phyloP scores from a whole-genome alignment of 371 early-diverging fungal species.

The Haplosporangium sp. region DNA sequence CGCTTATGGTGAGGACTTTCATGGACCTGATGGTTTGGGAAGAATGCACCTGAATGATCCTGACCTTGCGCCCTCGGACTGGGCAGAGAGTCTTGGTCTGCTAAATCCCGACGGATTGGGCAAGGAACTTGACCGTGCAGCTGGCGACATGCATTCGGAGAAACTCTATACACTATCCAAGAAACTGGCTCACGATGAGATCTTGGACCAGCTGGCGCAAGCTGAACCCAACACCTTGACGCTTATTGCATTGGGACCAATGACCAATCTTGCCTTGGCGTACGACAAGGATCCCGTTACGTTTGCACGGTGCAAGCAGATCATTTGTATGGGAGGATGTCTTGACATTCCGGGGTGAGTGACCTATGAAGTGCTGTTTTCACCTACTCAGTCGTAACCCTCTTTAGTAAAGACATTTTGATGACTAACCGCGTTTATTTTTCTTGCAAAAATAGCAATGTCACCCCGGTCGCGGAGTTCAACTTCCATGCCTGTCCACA shows the following conservation, averaged over 20 bases:
- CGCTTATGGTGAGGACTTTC: constrained; percentile 59
- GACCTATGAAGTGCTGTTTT: neutral
- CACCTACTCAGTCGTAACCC: too few species aligned
- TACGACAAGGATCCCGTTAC: constrained; percentile 60
- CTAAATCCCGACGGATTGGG: constrained; percentile 42
- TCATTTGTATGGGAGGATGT: constrained; percentile 65
- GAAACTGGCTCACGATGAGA: constrained; percentile 60
- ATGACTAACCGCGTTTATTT: neutral
- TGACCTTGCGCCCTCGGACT: constrained; percentile 56
- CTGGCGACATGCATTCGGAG: constrained; percentile 27
- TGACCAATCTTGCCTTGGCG: constrained; percentile 70
- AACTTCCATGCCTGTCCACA: constrained; percentile 66
- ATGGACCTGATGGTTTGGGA: constrained; percentile 65
- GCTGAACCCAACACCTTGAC: constrained; percentile 61
- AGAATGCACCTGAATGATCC: constrained; percentile 56
- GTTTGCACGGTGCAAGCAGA: constrained; percentile 60
- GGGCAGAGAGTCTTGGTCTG: constrained; percentile 47
- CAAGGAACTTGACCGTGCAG: constrained; percentile 27
- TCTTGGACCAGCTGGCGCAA: constrained; percentile 58
- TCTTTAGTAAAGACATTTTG: too few species aligned
- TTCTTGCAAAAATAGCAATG: constrained; percentile 51
- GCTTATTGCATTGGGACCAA: constrained; percentile 64
- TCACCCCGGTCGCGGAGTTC: constrained; percentile 65
- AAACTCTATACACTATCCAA: constrained; percentile 54
- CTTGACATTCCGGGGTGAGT: constrained; percentile 44